Base-by-base conservation (phyloP, 306 rosid species). In the Vigna unguiculata region DNA sequence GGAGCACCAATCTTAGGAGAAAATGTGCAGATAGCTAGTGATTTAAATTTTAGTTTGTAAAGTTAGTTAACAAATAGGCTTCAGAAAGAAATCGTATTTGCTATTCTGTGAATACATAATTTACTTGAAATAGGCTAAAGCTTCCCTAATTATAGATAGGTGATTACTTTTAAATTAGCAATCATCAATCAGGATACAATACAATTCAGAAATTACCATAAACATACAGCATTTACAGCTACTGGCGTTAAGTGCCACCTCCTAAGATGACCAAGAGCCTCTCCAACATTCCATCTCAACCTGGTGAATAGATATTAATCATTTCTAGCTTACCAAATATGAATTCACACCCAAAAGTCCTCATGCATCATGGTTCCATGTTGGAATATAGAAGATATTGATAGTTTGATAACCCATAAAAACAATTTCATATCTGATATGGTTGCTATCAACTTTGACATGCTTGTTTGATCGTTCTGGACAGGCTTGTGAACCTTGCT, bases 31-130 rank as follows among this genome's bases (percentile, higher is more conserved):
- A 61, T 73, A 9, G 64, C 11, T 9, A 13, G 14, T 49, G 51
- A 21, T 32, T 63, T 32, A 14, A 75, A 58, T 58, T 58, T 41
- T 67, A 72, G 67, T 43, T 45, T 60, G 59, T 53, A 30, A 74
- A 36, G 19, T 71, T 45, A 53, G 65, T 14, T 43, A 16, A 28
- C 6, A 59, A 30, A 60, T 36, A 28, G 20, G 20, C 13, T 30
- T 30, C 32, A n/a, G 43, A 60, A 60, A 63, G 69, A 36, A n/a
- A 36, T 38, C 28, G 49, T 16, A 7, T 2, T 16, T 16, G 21
- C 21, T 14, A 6, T 22, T 13, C 34, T 2, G 38, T 24, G 40
- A 28, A 59, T 25, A 59, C 20, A 13, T 1, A 25, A 59, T 59
- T 59, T 59, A 28, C 19, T 14, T 5, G 0, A 59, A 24, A 28